A percentile compares a stretch with the other conserved stretches of the same genome.
Evolutionary conservation across 352 stramenopile species (phyloP).

Genomic region (Globisporangium middletonii): DNA sequence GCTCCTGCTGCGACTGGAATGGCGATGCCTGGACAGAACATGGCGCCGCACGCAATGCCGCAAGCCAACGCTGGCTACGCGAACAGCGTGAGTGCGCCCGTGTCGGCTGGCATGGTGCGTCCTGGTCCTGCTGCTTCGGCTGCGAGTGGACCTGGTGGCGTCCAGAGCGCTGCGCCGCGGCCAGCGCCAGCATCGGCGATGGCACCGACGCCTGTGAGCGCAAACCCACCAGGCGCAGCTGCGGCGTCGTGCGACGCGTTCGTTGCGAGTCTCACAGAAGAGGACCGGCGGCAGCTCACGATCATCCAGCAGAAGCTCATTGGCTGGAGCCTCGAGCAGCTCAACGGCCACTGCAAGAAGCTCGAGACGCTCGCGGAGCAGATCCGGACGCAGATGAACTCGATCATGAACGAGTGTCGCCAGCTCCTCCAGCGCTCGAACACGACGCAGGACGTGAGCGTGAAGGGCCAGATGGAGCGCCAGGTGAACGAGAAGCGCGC

Average conservation of each 20-base stretch:
- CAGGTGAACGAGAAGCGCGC: slow-evolving; percentile 67
- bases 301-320: slow-evolving; percentile 70
- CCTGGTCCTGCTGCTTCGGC: not conserved
- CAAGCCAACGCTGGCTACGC: slow-evolving; percentile 5
- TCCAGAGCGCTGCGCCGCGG: no score
- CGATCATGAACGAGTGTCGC: slow-evolving; percentile 76
- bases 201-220: not conserved
- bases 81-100: not conserved
- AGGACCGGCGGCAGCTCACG: slow-evolving; percentile 65
- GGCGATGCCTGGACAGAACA: slow-evolving; percentile 1
- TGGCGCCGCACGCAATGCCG: not conserved
- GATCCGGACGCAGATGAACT: slow-evolving; percentile 72
- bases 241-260: slow-evolving; percentile 15
- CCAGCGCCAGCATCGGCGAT: not conserved
- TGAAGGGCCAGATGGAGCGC: slow-evolving; percentile 57
- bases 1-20: not conserved
- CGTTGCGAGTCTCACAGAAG: slow-evolving; percentile 44
- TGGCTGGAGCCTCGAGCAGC: slow-evolving; percentile 60
- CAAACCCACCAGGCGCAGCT: slow-evolving; percentile 1
- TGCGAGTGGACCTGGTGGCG: not conserved
- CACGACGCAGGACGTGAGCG: slow-evolving; percentile 54
- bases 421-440: slow-evolving; percentile 74
- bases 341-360: slow-evolving; percentile 77
- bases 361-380: slow-evolving; percentile 77
- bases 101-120: no score